Evolutionary conservation across 129 eudicot species (phyloP).

Genomic region (Cynara cardunculus): DNA sequence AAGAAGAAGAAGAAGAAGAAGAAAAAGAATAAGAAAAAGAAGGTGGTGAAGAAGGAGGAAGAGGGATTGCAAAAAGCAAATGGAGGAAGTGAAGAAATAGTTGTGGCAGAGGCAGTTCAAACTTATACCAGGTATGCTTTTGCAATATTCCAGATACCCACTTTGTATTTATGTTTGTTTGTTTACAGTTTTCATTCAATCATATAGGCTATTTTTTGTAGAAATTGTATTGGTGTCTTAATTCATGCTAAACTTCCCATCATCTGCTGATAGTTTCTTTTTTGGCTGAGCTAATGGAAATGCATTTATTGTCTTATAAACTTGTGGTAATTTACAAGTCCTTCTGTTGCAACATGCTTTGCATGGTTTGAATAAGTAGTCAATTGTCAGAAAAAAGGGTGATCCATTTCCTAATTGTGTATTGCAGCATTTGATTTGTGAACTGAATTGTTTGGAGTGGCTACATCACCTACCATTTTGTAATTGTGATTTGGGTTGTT

Average conservation of each 20-base stretch:
- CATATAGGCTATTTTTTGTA: neutral
- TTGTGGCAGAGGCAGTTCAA: constrained; percentile 19
- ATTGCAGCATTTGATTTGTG: neutral
- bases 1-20: constrained; percentile 36
- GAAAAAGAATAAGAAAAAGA: constrained; percentile 43
- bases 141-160: neutral
- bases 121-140: constrained; percentile 39
- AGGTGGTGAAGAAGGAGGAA: constrained; percentile 30
- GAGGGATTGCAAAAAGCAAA: constrained; percentile 27
- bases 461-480: neutral
- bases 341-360: neutral
- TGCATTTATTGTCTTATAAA: neutral
- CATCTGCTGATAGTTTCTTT: neutral
- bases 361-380: neutral
- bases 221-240: neutral
- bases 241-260: neutral
- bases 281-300: too few species aligned
- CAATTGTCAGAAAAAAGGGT: neutral
- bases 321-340: neutral
- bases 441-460: neutral
- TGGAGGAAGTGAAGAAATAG: constrained; percentile 24
- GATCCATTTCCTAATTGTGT: neutral
- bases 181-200: neutral
- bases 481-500: neutral
- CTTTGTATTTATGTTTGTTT: neutral